Evolutionary conservation across 176 grass and related monocot species (phyloP), one percentile per base, ranked within the genome.

Genomic region (Carex kokanica): DNA sequence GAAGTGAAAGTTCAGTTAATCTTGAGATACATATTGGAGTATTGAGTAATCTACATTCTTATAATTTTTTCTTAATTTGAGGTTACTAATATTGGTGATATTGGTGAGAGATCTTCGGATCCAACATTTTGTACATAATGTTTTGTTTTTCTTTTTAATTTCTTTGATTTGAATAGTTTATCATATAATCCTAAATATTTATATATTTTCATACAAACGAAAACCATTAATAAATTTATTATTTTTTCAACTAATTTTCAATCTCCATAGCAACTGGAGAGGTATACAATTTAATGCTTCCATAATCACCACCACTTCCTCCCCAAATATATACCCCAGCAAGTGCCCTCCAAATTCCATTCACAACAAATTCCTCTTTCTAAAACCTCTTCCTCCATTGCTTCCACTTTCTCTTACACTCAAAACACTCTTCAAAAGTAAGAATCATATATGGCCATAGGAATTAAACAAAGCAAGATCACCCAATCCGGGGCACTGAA

Each of bases 401-500:
- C 86, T 17, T 11, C 8, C 43, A 17, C 9, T 34, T 54, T 9
- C 12, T 15, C 49, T 64, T 47, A 15, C 52, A 79, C 64, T 45
- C 23, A 71, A 61, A 65, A 47, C 4, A 16, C 10, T 34, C 61
- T 12, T 3, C n/a, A 53, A 64, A 56, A 36, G 8, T 43, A 23
- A 14, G 7, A 58, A 20, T 34, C 32, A 34, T 38, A 38, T 8
- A 92, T 92, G 91, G 80, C 88, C 17, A 88, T 90, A 25, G 38
- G 72, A 56, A 83, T 38, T 38, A 38, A 78, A 63, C 71, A 74
- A 59, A 86, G 43, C 72, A 90, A 84, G 80, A 74, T 82, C 64
- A 60, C 84, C 15, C 86, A 90, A 74, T 41, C 77, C 1, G 41
- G 27, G 67, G 67, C 62, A 5, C 24, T 93, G 40, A 87, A 83